Evolutionary conservation across 2,329 filamentous ascomycete species (phyloP), one percentile per base, ranked within the genome.

Genomic region (Diaporthe sp.): DNA sequence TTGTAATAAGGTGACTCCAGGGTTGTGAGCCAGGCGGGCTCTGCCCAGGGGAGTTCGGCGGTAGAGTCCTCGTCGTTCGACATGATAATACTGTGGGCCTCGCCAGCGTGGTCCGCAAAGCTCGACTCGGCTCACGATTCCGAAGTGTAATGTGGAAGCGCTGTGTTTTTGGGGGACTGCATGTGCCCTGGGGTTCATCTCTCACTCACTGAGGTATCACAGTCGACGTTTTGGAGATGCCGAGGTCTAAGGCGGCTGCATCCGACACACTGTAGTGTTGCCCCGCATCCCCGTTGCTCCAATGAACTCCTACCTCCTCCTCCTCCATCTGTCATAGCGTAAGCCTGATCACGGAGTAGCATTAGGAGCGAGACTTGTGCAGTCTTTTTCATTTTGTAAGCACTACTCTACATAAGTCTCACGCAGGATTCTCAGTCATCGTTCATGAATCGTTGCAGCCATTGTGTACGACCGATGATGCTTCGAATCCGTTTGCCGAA

Each of bases 1-100:
- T 87, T 91, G 84, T 93, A 93, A 82, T 92, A 92, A 2, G 91
- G 90, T 13, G 79, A 80, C 35, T 74, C 76, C 10, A 79, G 70
- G 5, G 78, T 77, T 25, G 68, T 19, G 19, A 77, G 74, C 79
- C 79, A 80, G 4, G 78, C 75, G 2, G 79, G 79, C 58, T 80
- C 79, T 8, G 77, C 75, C 78, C 79, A 80, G 10, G 80, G 79
- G 4, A 76, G 47, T 12, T 19, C 10, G 40, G 19, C 4, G 33
- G 30, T 19, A 30, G 30, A n/a, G 13, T 67, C 45, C 22, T 67
- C 19, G 2, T 50, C 42, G 3, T 19, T 28, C 17, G 64, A 52
- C 64, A 67, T 67, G 13, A 22, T 40, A n/a, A n/a, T n/a, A n/a
- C n/a, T n/a, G n/a, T n/a, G n/a, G n/a, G n/a, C n/a, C n/a, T n/a